Evolutionary conservation across 192 early-diverging fungal genomes (phyloP).

Genomic region (Backusella tuberculispora): DNA sequence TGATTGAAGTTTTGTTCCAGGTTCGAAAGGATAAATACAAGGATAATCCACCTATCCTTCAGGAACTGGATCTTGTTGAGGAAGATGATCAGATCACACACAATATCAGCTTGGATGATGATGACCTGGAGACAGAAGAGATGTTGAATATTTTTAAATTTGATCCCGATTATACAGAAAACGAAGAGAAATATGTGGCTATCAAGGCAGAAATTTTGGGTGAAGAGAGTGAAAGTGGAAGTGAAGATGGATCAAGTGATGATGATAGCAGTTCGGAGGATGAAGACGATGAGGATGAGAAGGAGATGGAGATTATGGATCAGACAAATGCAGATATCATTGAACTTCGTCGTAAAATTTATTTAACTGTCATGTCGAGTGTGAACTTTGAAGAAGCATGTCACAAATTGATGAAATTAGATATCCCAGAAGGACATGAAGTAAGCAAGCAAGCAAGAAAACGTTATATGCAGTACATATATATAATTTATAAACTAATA

Average conservation of each 20-base stretch:
- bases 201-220: slow-evolving; percentile 91
- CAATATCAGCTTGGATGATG: slow-evolving; percentile 80
- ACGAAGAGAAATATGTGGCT: slow-evolving; percentile 80
- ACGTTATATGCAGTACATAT: not conserved
- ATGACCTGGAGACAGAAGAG: slow-evolving; percentile 80
- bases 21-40: slow-evolving; percentile 93
- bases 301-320: slow-evolving; percentile 79
- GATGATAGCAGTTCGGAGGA: slow-evolving; percentile 51
- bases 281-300: slow-evolving; percentile 44
- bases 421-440: slow-evolving; percentile 83
- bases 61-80: slow-evolving; percentile 89
- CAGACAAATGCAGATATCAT: slow-evolving; percentile 88
- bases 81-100: slow-evolving; percentile 97
- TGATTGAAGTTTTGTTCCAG: slow-evolving; percentile 98
- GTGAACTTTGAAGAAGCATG: slow-evolving; percentile 95
- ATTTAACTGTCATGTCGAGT: slow-evolving; percentile 94
- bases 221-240: slow-evolving; percentile 62
- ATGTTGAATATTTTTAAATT: slow-evolving; percentile 83
- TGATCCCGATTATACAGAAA: slow-evolving; percentile 79
- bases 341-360: slow-evolving; percentile 90
- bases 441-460: slow-evolving; percentile 29
- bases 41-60: slow-evolving; percentile 75
- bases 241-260: slow-evolving; percentile 48
- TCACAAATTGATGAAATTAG: slow-evolving; percentile 92
- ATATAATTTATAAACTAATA: not conserved